phyloP scores from a whole-genome alignment of 2,329 filamentous ascomycete genomes.

The Talaromyces sp. region DNA sequence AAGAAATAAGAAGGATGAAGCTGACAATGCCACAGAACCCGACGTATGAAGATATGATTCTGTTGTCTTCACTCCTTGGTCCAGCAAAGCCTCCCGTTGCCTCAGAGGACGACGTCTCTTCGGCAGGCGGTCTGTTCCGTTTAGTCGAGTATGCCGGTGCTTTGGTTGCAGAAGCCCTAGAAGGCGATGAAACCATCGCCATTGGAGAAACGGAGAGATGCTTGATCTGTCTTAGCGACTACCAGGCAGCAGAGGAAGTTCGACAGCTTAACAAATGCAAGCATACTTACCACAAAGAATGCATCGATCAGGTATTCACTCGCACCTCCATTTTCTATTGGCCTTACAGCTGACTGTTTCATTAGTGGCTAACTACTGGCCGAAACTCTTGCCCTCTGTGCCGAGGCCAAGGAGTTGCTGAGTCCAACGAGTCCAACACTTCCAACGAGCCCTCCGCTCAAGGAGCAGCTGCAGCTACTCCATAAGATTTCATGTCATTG shows the following conservation, averaged over 20 bases:
- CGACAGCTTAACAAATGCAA: conserved; percentile 57
- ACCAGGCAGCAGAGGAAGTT: conserved; percentile 56
- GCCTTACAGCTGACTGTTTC: neutral
- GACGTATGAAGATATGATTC: conserved; percentile 67
- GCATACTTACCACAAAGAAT: conserved; percentile 62
- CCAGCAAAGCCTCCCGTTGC: conserved; percentile 65
- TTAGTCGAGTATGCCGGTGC: conserved; percentile 40
- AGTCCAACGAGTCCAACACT: conserved; percentile 18
- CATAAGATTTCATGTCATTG: neutral
- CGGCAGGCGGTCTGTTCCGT: conserved; percentile 55
- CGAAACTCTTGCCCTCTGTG: conserved; percentile 35
- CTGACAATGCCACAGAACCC: conserved; percentile 40
- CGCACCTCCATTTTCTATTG: neutral
- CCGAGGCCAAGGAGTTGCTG: conserved; percentile 36
- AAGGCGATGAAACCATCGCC: conserved; percentile 30
- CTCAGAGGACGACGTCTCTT: conserved; percentile 56
- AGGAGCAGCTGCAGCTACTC: neutral
- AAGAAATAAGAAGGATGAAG: neutral
- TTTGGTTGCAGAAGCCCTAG: conserved; percentile 43
- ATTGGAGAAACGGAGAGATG: conserved; percentile 51
- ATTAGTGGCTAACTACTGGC: conserved; percentile 16
- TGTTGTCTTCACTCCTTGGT: conserved; percentile 60
- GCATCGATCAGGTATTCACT: conserved; percentile 59
- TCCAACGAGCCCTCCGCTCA: conserved; percentile 1
- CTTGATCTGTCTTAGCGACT: conserved; percentile 62